Base-by-base conservation (phyloP, 176 grass and related monocot genomes). In the Canna indica region DNA sequence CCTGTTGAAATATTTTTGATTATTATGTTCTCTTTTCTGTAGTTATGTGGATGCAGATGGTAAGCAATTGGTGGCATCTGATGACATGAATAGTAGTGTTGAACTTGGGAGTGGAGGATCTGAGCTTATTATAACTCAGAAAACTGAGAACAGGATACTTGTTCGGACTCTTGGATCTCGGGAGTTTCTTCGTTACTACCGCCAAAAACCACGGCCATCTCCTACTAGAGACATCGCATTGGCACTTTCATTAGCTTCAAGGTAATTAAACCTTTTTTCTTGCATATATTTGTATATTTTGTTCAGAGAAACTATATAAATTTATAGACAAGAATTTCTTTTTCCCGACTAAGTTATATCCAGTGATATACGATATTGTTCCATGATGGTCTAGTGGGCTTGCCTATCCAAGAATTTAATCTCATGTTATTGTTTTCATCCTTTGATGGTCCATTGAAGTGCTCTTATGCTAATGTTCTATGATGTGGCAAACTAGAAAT, bases 141-240 rank as follows among this genome's bases (percentile, higher is more conserved):
- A 87, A 80, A 80, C 34, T 16, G 90, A 85, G 29, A 83, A 81
- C 64, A 84, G 86, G 20, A 80, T 76, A 26, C 82, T 65, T 0
- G 76, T 90, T 64, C 79, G 60, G 62, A 82, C 84, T 66, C 73
- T 99, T 63, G 90, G 94, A 67, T 99, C 89, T 67, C 67, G 86
- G 22, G 86, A 93, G 66, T 99, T 88, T 76, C 80, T 93, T n/a
- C 82, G 86, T 70, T 93, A 93, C 73, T 93, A 93, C 62, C 82
- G 86, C 33, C 94, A 93, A 81, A 99, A 88, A 53, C 94, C 94
- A 48, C 80, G 73, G 25, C 94, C 90, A 79, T 89, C 93, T 46
- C 75, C 83, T 80, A 65, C 86, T 62, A 81, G 50, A 31, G 78
- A 93, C 33, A 75, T 83, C 66, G 86, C 84, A 3, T 78, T 90